phyloP scores from a whole-genome alignment of 768 basidiomycete species.

The Suillus brevipes region DNA sequence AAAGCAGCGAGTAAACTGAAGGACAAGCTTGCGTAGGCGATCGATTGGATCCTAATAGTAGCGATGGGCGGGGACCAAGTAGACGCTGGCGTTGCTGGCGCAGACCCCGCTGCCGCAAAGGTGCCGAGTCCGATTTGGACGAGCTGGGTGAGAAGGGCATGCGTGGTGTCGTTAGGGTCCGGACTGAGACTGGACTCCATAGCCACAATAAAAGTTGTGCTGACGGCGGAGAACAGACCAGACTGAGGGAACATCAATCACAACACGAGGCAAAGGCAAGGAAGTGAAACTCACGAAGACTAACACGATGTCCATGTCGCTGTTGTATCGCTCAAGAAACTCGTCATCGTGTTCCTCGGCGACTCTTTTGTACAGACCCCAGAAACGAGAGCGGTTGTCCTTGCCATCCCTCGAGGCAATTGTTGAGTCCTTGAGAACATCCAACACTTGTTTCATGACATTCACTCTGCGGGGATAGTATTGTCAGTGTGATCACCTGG shows the following conservation, averaged over 20 bases:
- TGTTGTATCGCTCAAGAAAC: slow-evolving; percentile 15
- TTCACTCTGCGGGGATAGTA: background rate
- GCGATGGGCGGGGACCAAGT: background rate
- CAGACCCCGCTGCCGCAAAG: slow-evolving; percentile 7
- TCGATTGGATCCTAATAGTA: background rate
- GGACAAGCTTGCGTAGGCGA: slow-evolving; percentile 15
- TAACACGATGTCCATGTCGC: slow-evolving; percentile 20
- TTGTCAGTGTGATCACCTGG: background rate
- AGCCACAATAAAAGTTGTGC: slow-evolving; percentile 12
- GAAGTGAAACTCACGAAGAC: slow-evolving; percentile 18
- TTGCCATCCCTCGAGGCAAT: background rate
- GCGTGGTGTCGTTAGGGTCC: slow-evolving; percentile 12
- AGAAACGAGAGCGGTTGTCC: slow-evolving; percentile 8
- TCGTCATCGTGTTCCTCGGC: slow-evolving; percentile 17
- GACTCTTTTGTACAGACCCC: slow-evolving; percentile 12
- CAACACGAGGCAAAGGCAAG: background rate
- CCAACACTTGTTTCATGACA: background rate
- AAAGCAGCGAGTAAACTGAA: slow-evolving; percentile 14
- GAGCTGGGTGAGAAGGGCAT: slow-evolving; percentile 12
- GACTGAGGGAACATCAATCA: slow-evolving; percentile 3
- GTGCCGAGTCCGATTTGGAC: slow-evolving; percentile 5
- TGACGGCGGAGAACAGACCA: slow-evolving; percentile 16
- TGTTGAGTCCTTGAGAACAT: background rate
- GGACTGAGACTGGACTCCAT: slow-evolving; percentile 13
- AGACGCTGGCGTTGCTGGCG: background rate